These are phyloP conservation scores for Microglena sp. DNA, from an alignment of 139 green algal genomes.

Conservation along the genomic window DNA sequence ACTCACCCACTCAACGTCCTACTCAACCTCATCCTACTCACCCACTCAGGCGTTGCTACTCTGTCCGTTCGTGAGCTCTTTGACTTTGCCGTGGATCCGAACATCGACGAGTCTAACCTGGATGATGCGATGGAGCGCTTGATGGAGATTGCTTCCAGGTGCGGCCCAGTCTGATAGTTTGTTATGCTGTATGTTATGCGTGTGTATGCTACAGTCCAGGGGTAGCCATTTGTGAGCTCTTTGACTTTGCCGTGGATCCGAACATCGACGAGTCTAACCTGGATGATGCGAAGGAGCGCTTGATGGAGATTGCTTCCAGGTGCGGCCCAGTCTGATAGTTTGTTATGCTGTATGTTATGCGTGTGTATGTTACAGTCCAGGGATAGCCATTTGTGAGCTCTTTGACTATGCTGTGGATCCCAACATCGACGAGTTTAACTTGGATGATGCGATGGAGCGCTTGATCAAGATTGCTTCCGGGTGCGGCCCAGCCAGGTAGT, in stretches of 20 bases:
- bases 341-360: too few species aligned
- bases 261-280: too few species aligned
- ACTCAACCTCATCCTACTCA: too few species aligned
- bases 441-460: conserved; percentile 70
- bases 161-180: not conserved
- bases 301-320: not conserved
- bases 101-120: conserved; percentile 65
- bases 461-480: conserved; percentile 57
- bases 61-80: conserved; percentile 89
- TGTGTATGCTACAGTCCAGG: not conserved
- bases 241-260: not conserved
- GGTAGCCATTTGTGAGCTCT: not conserved
- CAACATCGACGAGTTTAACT: conserved; percentile 58
- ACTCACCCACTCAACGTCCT: too few species aligned
- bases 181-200: not conserved
- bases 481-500: too few species aligned
- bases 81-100: conserved; percentile 91
- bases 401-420: conserved; percentile 97
- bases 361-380: too few species aligned
- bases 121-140: conserved; percentile 72
- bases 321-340: not conserved
- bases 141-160: conserved; percentile 56
- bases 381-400: too few species aligned
- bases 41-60: conserved; percentile 20
- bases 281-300: not conserved